Evolutionary conservation across 257 asterid genomes (phyloP).

Genomic region (Primulina tabacum): DNA sequence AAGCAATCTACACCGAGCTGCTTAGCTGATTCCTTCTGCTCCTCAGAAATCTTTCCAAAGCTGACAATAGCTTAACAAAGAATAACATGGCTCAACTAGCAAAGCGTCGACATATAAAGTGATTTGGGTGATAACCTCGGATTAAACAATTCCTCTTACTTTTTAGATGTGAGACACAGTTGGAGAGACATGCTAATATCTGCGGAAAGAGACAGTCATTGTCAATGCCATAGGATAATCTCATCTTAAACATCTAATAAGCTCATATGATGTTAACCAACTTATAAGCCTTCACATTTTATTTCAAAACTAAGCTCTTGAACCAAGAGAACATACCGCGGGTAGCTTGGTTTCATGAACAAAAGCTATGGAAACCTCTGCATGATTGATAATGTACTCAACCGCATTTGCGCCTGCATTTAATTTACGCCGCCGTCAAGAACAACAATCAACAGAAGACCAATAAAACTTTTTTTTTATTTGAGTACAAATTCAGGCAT

Average conservation of each 20-base stretch:
- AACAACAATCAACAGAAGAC: not conserved
- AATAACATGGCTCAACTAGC: conserved; percentile 23
- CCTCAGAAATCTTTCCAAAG: conserved; percentile 59
- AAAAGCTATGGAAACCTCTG: conserved; percentile 77
- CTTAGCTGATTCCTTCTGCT: conserved; percentile 64
- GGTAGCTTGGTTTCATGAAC: conserved; percentile 74
- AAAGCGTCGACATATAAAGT: not conserved
- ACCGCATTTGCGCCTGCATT: conserved; percentile 86
- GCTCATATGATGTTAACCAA: too few species aligned
- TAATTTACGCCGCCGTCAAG: not conserved
- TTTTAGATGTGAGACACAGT: conserved; percentile 56
- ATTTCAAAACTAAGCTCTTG: not conserved
- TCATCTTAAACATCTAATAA: not conserved
- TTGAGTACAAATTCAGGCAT: not conserved
- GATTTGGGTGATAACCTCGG: not conserved
- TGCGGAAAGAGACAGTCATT: conserved; percentile 38
- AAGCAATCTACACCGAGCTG: conserved; percentile 68
- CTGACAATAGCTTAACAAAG: conserved; percentile 68
- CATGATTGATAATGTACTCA: conserved; percentile 89
- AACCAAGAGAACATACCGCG: conserved; percentile 40
- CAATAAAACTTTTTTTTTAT: too few species aligned
- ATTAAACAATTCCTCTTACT: conserved; percentile 46
- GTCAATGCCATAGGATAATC: not conserved
- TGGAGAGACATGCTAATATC: conserved; percentile 72
- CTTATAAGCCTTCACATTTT: not conserved